phyloP scores from a whole-genome alignment of 1,284 basidiomycete species.

The Peniophora sp. region DNA sequence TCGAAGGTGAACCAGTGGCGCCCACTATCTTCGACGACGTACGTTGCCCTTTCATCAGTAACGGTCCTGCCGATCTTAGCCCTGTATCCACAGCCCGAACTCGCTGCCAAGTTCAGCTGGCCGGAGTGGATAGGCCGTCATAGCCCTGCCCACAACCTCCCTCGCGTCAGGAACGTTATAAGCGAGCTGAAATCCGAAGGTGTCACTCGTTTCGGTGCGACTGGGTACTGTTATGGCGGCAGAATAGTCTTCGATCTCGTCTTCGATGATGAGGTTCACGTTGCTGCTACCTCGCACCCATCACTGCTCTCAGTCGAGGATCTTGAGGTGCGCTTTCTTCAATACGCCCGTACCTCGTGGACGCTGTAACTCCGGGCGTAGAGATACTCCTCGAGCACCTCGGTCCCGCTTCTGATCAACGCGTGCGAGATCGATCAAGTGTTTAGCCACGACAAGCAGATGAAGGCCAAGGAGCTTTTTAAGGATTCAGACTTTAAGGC shows the following conservation, averaged over 20 bases:
- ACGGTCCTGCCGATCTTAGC: background rate
- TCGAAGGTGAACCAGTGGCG: conserved; percentile 33
- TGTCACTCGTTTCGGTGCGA: background rate
- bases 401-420: background rate
- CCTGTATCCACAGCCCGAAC: background rate
- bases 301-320: background rate
- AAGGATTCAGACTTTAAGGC: background rate
- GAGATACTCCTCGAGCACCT: background rate
- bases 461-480: background rate
- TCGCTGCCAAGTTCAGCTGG: conserved; percentile 30
- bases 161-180: background rate
- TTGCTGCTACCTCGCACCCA: background rate
- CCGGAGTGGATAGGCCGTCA: conserved; percentile 44
- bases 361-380: background rate
- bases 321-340: background rate
- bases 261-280: background rate
- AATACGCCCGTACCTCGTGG: background rate
- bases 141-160: conserved; percentile 27
- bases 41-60: background rate
- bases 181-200: background rate
- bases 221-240: conserved; percentile 1
- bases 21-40: background rate
- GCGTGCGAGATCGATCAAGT: background rate
- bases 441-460: background rate
- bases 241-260: background rate